Base-by-base conservation (phyloP, 164 flowering plant genomes). In the Euptelea pleiosperma region DNA sequence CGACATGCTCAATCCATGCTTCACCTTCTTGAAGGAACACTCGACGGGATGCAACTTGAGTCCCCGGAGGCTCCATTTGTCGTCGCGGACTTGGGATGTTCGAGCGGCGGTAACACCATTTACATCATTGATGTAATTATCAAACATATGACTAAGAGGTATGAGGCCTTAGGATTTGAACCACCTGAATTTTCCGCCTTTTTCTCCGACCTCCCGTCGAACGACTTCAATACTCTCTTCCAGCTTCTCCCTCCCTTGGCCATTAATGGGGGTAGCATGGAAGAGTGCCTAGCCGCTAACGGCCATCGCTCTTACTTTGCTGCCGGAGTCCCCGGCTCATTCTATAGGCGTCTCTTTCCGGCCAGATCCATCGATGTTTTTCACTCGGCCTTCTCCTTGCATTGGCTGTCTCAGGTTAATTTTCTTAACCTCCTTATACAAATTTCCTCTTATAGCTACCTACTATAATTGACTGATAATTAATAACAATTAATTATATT, bases 161-260 rank as follows among this genome's bases (percentile, higher is more conserved):
- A 77, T 60, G 89, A 87, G 57, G 82, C 75, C 30, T 39, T 60
- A 2, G 91, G 82, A 0, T 60, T 2, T 30, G 77, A 70, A 14
- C 66, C 75, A 8, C 97, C 95, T 24, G 97, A 90, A 73, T 90
- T 87, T 72, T 77, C 86, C 0, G 91, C 84, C 21, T 87, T 82
- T 70, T 90, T 90, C 75, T 82, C 95, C 57, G 97, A 90, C 60
- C 85, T 90, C 15, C 92, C 97, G 0, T 82, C 89, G 30, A 90
- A 90, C 48, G 97, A 90, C 70, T 90, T 90, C 82, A 87, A 90
- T 82, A 85, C 89, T 1, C 91, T 90, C 64, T 90, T 90, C 64
- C 91, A 89, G 55, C 87, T 87, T 56, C 81, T 90, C 33, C 86
- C 97, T 16, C 86, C 97, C 3, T 25, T 76, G 7, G 70, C 78